These are phyloP conservation scores for Lepidopterella palustris DNA, from an alignment of 495 filamentous ascomycete species.

Conservation along the genomic window DNA sequence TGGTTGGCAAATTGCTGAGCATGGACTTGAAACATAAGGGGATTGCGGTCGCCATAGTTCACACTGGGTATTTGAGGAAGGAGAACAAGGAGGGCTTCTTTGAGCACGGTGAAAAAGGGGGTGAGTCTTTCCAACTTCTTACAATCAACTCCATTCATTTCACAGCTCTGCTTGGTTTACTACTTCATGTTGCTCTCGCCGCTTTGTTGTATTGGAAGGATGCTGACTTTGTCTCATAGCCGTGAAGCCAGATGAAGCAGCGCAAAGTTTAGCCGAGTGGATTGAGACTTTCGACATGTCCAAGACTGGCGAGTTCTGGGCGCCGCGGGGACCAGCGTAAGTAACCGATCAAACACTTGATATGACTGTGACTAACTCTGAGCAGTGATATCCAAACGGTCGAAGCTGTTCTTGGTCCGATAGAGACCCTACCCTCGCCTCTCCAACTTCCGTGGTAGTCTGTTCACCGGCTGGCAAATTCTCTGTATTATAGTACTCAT, in stretches of 20 bases:
- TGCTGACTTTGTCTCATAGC: conserved; percentile 35
- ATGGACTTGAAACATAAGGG: conserved; percentile 59
- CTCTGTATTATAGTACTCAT: too few species aligned
- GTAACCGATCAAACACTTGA: conserved; percentile 14
- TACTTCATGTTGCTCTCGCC: too few species aligned
- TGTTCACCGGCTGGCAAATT: too few species aligned
- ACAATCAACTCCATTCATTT: not conserved
- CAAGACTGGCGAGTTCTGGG: conserved; percentile 66
- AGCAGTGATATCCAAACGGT: conserved; percentile 62
- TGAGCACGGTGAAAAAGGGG: conserved; percentile 66
- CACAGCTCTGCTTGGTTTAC: too few species aligned
- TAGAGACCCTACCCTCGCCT: conserved; percentile 52
- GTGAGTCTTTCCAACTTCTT: conserved; percentile 37
- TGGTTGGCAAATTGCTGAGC: conserved; percentile 65
- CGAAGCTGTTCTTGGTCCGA: conserved; percentile 51
- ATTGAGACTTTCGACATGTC: conserved; percentile 56
- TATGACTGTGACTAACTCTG: conserved; percentile 4
- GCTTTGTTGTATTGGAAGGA: too few species aligned
- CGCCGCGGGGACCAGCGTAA: conserved; percentile 58
- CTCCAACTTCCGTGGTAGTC: conserved; percentile 62
- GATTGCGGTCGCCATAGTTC: conserved; percentile 59
- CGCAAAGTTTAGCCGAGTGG: conserved; percentile 55
- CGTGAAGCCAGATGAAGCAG: conserved; percentile 61
- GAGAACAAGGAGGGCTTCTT: conserved; percentile 66
- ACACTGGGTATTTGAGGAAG: conserved; percentile 72